phyloP scores from a whole-genome alignment of 2,329 filamentous ascomycete genomes.

The Talaromyces sp. region DNA sequence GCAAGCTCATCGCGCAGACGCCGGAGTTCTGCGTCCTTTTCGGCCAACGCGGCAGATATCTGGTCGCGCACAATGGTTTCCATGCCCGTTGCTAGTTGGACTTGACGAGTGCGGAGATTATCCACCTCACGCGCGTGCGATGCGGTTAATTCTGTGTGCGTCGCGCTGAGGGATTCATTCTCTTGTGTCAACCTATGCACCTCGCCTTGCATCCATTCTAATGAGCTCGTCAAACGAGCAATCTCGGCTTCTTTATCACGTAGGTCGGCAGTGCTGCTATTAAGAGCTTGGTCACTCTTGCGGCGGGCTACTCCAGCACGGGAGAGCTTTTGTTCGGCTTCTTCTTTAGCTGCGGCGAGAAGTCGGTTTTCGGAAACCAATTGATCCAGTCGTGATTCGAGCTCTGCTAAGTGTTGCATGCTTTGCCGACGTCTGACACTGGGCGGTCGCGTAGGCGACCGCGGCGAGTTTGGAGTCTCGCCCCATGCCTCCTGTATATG shows the following conservation, averaged over 20 bases:
- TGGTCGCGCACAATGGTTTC: constrained; percentile 57
- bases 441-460: constrained; percentile 87
- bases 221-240: constrained; percentile 68
- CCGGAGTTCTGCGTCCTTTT: constrained; percentile 79
- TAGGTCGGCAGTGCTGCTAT: constrained; percentile 64
- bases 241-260: constrained; percentile 84
- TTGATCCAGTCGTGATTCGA: constrained; percentile 80
- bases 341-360: constrained; percentile 66
- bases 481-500: constrained; percentile 77
- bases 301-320: constrained; percentile 50
- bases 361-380: constrained; percentile 77
- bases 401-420: constrained; percentile 86
- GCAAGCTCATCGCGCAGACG: constrained; percentile 73
- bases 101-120: constrained; percentile 59
- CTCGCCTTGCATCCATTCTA: constrained; percentile 77
- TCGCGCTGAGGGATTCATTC: constrained; percentile 72
- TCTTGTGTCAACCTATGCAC: constrained; percentile 73
- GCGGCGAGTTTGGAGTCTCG: constrained; percentile 76
- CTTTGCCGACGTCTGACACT: constrained; percentile 96
- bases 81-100: constrained; percentile 57
- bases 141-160: constrained; percentile 69
- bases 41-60: constrained; percentile 61
- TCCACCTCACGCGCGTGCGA: constrained; percentile 70
- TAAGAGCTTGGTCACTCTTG: constrained; percentile 51
- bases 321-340: constrained; percentile 61